Evolutionary conservation across 768 basidiomycete species (phyloP).

Genomic region (Tulasnella sp.): DNA sequence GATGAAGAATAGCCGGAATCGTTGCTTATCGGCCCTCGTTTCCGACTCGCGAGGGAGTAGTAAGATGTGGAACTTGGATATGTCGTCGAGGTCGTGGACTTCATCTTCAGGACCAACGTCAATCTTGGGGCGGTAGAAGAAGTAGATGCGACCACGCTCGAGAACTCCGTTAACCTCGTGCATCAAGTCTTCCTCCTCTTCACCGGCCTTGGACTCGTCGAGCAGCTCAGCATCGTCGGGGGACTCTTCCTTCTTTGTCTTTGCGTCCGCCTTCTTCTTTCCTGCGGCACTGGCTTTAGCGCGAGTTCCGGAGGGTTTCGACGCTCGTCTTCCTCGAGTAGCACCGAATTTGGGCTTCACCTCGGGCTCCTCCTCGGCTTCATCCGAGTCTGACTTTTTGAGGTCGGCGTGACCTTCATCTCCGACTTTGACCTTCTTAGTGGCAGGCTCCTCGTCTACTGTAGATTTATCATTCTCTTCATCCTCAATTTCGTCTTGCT

Average conservation of each 20-base stretch:
- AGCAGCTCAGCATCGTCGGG: neutral
- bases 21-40: neutral
- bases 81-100: slow-evolving; percentile 6
- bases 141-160: slow-evolving; percentile 10
- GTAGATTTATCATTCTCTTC: neutral
- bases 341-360: neutral
- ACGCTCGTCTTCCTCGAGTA: neutral
- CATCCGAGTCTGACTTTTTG: neutral
- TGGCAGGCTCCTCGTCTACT: neutral
- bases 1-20: slow-evolving; percentile 1
- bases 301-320: neutral
- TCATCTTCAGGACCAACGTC: neutral
- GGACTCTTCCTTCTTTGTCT: neutral
- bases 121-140: slow-evolving; percentile 16
- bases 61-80: slow-evolving; percentile 15
- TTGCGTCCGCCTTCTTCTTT: neutral
- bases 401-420: neutral
- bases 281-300: neutral
- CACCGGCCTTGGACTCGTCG: neutral
- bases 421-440: slow-evolving; percentile 8
- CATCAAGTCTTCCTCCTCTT: neutral
- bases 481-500: neutral
- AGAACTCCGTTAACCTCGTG: slow-evolving; percentile 6
- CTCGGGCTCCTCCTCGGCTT: neutral
- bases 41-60: neutral